A percentile compares a stretch with the other conserved stretches of the same genome.
Evolutionary conservation across 2,329 filamentous ascomycete genomes (phyloP).

Genomic region (Madurella fahalii): DNA sequence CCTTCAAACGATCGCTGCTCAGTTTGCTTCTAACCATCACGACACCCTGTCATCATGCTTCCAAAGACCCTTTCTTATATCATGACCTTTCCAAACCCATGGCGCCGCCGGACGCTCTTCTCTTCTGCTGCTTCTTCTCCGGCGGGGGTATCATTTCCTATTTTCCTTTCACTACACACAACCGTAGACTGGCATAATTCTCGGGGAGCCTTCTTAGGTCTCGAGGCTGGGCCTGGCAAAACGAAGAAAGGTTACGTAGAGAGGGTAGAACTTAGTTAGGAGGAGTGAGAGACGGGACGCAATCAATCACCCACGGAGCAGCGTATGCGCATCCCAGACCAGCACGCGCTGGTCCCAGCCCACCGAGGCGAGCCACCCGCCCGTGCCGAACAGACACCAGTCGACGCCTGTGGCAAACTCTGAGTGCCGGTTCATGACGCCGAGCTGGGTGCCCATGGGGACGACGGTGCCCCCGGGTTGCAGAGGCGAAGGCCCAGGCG

Average conservation of each 20-base stretch:
- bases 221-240: neutral
- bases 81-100: no score
- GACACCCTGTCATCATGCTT: no score
- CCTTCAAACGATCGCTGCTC: no score
- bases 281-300: neutral
- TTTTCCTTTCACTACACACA: no score
- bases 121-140: no score
- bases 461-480: conserved; percentile 25
- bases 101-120: no score
- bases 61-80: no score
- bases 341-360: conserved; percentile 92
- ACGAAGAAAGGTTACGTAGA: neutral
- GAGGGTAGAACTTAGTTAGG: neutral
- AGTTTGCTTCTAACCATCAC: no score
- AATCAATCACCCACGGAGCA: conserved; percentile 31
- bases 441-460: conserved; percentile 65
- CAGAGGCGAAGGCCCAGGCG: neutral
- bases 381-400: conserved; percentile 94
- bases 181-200: no score
- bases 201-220: no score
- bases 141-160: no score
- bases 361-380: conserved; percentile 91
- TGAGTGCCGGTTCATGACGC: conserved; percentile 86
- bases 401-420: conserved; percentile 96
- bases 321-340: conserved; percentile 78